phyloP scores from a whole-genome alignment of 2,329 filamentous ascomycete genomes.

The Juglanconis juglandina region DNA sequence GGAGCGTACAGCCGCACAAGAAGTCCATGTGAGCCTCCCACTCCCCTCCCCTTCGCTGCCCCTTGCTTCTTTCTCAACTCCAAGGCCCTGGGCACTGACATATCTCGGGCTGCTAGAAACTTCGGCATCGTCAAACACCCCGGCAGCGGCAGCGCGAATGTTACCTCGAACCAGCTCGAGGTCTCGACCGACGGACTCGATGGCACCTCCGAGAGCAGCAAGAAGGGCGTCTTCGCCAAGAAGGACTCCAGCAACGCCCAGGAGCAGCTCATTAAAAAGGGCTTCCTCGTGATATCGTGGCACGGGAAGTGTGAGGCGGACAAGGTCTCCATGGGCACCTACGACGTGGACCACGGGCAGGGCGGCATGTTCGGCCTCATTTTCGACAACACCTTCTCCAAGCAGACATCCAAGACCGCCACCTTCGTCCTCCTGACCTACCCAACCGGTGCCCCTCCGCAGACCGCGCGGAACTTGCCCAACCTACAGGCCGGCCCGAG shows the following conservation, averaged over 20 bases:
- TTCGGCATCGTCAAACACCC: constrained; percentile 98
- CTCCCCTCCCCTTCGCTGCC: background rate
- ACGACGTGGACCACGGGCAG: constrained; percentile 70
- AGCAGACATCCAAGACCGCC: constrained; percentile 88
- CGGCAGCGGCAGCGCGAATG: constrained; percentile 59
- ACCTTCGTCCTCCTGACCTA: constrained; percentile 95
- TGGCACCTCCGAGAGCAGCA: constrained; percentile 31
- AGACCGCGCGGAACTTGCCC: constrained; percentile 67
- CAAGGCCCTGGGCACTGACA: background rate
- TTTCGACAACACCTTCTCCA: constrained; percentile 98
- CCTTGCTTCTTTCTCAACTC: background rate
- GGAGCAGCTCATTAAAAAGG: constrained; percentile 62
- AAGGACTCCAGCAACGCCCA: constrained; percentile 60
- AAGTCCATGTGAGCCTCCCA: constrained; percentile 73
- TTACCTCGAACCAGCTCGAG: constrained; percentile 41
- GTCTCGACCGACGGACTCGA: constrained; percentile 35
- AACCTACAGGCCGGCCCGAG: constrained; percentile 45
- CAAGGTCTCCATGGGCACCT: constrained; percentile 86
- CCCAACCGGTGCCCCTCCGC: constrained; percentile 75
- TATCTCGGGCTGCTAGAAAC: constrained; percentile 52
- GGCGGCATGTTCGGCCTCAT: constrained; percentile 94
- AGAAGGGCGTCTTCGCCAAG: constrained; percentile 46
- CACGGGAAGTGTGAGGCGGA: constrained; percentile 94
- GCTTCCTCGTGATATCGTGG: constrained; percentile 75
- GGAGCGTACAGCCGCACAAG: constrained; percentile 96